phyloP scores from a whole-genome alignment of 805 yeast species.

The Deakozyma indianensis region DNA sequence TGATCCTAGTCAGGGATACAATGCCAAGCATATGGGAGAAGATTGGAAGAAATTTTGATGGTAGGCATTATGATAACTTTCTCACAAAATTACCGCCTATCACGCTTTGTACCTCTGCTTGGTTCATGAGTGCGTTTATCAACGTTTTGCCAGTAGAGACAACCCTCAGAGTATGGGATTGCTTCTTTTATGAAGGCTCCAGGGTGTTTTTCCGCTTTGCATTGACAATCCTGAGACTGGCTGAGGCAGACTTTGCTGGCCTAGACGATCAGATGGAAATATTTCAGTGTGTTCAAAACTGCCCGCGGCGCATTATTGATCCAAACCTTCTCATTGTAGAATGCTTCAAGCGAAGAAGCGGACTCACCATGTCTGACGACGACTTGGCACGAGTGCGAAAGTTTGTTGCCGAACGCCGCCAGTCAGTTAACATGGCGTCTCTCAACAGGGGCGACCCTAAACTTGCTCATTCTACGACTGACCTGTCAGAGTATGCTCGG shows the following conservation, averaged over 20 bases:
- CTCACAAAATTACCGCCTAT: slow-evolving; percentile 75
- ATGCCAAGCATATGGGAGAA: slow-evolving; percentile 68
- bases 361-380: slow-evolving; percentile 66
- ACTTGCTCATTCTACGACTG: slow-evolving; percentile 3
- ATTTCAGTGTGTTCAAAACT: slow-evolving; percentile 75
- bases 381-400: slow-evolving; percentile 67
- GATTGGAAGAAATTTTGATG: slow-evolving; percentile 28
- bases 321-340: slow-evolving; percentile 57
- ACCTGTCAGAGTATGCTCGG: slow-evolving; percentile 7
- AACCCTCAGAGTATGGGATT: slow-evolving; percentile 85
- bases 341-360: slow-evolving; percentile 60
- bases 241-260: slow-evolving; percentile 47
- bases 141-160: slow-evolving; percentile 84
- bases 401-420: slow-evolving; percentile 45
- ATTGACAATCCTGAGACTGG: slow-evolving; percentile 59
- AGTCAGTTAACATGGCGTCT: neutral
- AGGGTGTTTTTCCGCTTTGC: slow-evolving; percentile 74
- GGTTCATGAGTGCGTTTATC: slow-evolving; percentile 97
- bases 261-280: slow-evolving; percentile 39
- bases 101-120: slow-evolving; percentile 84
- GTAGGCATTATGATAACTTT: slow-evolving; percentile 28
- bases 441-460: neutral
- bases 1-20: slow-evolving; percentile 74
- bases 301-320: slow-evolving; percentile 39
- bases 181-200: slow-evolving; percentile 83